phyloP scores from a whole-genome alignment of 192 early-diverging fungal species.

The Bifiguratus adelaidae region DNA sequence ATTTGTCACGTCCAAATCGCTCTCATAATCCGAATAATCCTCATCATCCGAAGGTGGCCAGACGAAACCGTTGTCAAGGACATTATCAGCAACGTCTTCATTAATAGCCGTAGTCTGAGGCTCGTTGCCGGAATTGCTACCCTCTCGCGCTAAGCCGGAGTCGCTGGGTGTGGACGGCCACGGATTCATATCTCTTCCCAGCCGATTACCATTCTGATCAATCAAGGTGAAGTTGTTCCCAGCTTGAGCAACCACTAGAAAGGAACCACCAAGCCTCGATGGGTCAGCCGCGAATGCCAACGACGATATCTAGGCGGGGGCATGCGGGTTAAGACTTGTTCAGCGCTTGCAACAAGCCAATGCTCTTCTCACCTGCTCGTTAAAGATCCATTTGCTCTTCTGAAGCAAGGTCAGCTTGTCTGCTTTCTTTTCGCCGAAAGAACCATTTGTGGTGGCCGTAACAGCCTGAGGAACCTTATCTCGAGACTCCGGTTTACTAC shows the following conservation, averaged over 20 bases:
- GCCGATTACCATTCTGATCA: constrained; percentile 22
- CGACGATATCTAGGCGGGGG: constrained; percentile 28
- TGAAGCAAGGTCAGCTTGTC: constrained; percentile 13
- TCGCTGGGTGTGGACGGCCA: constrained; percentile 6
- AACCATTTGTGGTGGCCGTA: no score
- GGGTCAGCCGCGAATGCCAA: constrained; percentile 28
- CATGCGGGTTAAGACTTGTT: neutral
- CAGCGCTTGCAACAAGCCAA: neutral
- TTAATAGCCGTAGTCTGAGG: constrained; percentile 2
- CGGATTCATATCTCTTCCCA: constrained; percentile 22
- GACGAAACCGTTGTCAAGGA: constrained; percentile 1
- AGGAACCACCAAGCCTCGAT: constrained; percentile 17
- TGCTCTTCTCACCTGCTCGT: constrained; percentile 31
- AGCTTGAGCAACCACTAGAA: constrained; percentile 43
- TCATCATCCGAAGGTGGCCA: constrained; percentile 17
- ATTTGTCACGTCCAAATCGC: constrained; percentile 24
- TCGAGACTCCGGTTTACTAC: no score
- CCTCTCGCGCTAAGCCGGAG: no score
- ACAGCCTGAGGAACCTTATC: no score
- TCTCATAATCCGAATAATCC: constrained; percentile 8
- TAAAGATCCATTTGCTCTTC: constrained; percentile 41
- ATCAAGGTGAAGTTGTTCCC: constrained; percentile 32
- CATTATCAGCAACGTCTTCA: neutral
- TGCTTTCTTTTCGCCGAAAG: neutral
- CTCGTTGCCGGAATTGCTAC: no score